These are phyloP conservation scores for Daedalea quercina DNA, from an alignment of 768 basidiomycete species.

Conservation along the genomic window DNA sequence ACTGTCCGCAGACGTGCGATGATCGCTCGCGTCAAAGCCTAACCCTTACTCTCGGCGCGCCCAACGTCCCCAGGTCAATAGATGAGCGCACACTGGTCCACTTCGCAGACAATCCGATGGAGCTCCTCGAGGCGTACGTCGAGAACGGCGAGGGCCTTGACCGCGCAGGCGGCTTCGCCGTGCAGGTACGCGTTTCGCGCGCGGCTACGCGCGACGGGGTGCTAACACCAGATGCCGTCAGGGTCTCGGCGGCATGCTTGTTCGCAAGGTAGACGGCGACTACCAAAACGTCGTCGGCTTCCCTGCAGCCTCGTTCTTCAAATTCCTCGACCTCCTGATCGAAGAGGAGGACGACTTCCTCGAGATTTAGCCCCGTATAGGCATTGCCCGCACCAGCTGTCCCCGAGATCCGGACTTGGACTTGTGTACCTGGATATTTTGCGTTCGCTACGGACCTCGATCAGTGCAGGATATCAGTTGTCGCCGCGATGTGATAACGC, in stretches of 20 bases:
- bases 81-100: constrained; percentile 79
- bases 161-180: constrained; percentile 90
- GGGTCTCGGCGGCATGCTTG: constrained; percentile 76
- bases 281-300: constrained; percentile 92
- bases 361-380: not conserved
- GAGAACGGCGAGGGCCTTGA: constrained; percentile 82
- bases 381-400: not conserved
- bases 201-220: not conserved
- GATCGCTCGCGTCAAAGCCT: not conserved
- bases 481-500: too few relatives aligned
- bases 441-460: too few relatives aligned
- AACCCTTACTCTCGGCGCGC: not conserved
- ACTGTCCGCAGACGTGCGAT: not conserved
- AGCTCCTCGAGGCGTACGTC: constrained; percentile 71
- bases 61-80: constrained; percentile 48
- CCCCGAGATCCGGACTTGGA: not conserved
- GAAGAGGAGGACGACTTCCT: constrained; percentile 78
- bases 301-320: constrained; percentile 81
- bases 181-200: constrained; percentile 51
- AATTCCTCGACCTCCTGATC: constrained; percentile 57
- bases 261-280: constrained; percentile 85
- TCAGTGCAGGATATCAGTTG: too few relatives aligned
- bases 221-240: constrained; percentile 19
- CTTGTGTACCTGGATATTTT: not conserved
- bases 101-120: constrained; percentile 56